Conservation (phyloP, 495 filamentous ascomycete genomes). For the Penicillium lividum region DNA sequence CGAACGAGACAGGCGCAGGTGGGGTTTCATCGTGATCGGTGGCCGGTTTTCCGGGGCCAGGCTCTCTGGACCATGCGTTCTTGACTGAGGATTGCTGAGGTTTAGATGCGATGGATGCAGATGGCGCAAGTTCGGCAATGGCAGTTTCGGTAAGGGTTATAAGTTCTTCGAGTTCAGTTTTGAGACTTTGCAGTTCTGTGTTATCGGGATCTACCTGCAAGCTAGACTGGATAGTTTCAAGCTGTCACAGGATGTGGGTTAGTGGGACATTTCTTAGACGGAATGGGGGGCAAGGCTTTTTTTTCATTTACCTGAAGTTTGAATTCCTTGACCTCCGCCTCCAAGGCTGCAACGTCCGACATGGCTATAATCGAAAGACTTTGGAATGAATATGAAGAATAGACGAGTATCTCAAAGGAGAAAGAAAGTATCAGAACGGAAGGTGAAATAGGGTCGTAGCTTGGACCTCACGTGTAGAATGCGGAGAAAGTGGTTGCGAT, state of each 20-base stretch:
- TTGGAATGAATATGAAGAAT: background rate
- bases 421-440: background rate
- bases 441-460: background rate
- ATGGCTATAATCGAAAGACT: constrained; percentile 38
- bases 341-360: constrained; percentile 62
- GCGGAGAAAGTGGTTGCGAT: background rate
- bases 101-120: constrained; percentile 47
- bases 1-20: constrained; percentile 55
- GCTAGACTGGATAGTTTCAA: constrained; percentile 74
- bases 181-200: constrained; percentile 74
- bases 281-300: background rate
- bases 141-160: constrained; percentile 75
- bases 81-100: constrained; percentile 48
- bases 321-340: constrained; percentile 80
- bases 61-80: constrained; percentile 72
- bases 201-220: constrained; percentile 84
- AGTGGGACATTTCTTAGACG: background rate
- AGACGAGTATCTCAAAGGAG: background rate
- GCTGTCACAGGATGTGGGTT: constrained; percentile 46
- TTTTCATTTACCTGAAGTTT: constrained; percentile 66
- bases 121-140: constrained; percentile 76
- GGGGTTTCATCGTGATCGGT: constrained; percentile 43
- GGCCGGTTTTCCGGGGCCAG: constrained; percentile 48
- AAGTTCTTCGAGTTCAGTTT: constrained; percentile 80
- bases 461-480: background rate